A percentile compares a stretch with the other conserved stretches of the same genome.
Evolutionary conservation across 176 grass and related monocot species (phyloP).

Genomic region (Zoysia pacifica): DNA sequence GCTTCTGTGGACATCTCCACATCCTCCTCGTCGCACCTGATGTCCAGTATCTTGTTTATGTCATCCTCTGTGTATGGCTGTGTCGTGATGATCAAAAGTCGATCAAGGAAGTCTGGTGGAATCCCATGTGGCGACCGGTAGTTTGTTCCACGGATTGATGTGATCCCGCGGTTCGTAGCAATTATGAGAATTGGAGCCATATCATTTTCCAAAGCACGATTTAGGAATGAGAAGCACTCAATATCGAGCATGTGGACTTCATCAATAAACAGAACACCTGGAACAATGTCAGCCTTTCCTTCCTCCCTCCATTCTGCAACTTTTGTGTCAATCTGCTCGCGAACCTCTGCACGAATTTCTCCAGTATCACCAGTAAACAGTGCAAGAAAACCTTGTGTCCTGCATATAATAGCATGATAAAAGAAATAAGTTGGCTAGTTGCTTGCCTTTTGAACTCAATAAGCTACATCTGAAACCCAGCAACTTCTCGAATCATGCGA

Average conservation of each 20-base stretch:
- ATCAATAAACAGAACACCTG: constrained; percentile 91
- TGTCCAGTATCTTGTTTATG: constrained; percentile 79
- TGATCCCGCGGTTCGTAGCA: constrained; percentile 90
- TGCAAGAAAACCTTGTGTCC: constrained; percentile 95
- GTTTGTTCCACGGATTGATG: constrained; percentile 83
- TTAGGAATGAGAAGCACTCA: constrained; percentile 95
- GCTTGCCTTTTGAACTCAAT: not conserved
- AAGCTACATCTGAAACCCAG: not conserved
- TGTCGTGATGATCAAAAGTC: constrained; percentile 68
- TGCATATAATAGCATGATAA: constrained; percentile 40
- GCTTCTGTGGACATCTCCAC: constrained; percentile 82
- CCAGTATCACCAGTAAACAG: constrained; percentile 96
- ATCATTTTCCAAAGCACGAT: constrained; percentile 81
- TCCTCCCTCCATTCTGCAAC: constrained; percentile 96
- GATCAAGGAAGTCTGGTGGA: constrained; percentile 84
- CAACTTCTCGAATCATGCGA: not conserved
- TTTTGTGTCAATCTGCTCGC: constrained; percentile 94
- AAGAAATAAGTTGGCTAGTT: not conserved
- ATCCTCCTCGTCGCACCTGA: constrained; percentile 80
- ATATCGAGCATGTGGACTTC: constrained; percentile 99
- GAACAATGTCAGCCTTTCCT: constrained; percentile 95
- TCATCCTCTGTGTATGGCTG: constrained; percentile 75
- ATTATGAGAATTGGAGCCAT: constrained; percentile 92
- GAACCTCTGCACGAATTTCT: constrained; percentile 91
- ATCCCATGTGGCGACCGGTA: constrained; percentile 86